Evolutionary conservation across 805 yeast genomes (phyloP).

Genomic region (Wickerhamomyces bisporus): DNA sequence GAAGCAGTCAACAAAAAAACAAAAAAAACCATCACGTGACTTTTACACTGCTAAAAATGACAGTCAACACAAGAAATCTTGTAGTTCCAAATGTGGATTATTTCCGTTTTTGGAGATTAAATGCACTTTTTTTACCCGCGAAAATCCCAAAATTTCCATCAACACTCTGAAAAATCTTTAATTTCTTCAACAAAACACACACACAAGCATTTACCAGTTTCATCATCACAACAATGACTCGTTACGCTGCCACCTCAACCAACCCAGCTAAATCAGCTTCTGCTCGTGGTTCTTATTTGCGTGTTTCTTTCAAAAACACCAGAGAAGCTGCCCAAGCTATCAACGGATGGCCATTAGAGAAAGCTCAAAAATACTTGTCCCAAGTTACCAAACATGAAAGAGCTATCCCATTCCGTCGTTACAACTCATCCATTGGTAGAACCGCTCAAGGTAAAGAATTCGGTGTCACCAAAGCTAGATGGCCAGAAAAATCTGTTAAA

Average conservation of each 20-base stretch:
- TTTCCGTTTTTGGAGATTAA: not conserved
- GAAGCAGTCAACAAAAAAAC: not conserved
- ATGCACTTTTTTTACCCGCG: not conserved
- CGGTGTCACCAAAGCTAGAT: constrained; percentile 99
- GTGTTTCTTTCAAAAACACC: constrained; percentile 99
- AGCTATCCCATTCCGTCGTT: constrained; percentile 99
- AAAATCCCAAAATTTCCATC: not conserved
- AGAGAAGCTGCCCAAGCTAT: constrained; percentile 99
- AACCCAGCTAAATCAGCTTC: constrained; percentile 99
- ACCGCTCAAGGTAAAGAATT: constrained; percentile 99
- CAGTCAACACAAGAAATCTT: not conserved
- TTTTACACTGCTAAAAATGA: not conserved
- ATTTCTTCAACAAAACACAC: not conserved
- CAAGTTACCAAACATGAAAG: constrained; percentile 97
- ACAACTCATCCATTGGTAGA: constrained; percentile 94
- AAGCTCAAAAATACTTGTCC: constrained; percentile 91
- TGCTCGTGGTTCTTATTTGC: constrained; percentile 98
- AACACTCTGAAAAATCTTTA: not conserved
- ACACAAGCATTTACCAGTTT: not conserved
- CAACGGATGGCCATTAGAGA: constrained; percentile 95
- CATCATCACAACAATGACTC: constrained; percentile 62
- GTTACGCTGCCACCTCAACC: constrained; percentile 99
- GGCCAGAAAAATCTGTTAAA: constrained; percentile 99
- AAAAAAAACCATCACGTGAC: not conserved
- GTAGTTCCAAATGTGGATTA: not conserved